Base-by-base conservation (phyloP, 257 asterid genomes). In the Linaria vulgaris region DNA sequence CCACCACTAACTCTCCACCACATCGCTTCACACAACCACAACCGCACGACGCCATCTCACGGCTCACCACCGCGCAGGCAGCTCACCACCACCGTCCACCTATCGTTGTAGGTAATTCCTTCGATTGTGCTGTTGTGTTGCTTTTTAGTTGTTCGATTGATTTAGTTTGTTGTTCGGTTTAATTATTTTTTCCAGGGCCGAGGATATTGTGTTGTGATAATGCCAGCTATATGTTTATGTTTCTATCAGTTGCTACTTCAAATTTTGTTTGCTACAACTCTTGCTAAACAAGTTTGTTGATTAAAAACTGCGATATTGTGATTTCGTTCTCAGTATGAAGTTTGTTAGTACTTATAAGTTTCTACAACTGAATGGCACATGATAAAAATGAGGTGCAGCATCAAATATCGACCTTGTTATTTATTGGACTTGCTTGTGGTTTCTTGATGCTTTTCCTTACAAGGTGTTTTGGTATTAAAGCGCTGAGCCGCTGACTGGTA, bases 221-320 rank as follows among this genome's bases (percentile, higher is more conserved):
- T 69, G 77, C 91, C 7, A 80, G 97, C 72, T 92, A 89, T 59
- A 82, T 75, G 69, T 92, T 92, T 70, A 92, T 92, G 98, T 92
- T 92, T 79, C 98, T 92, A 22, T 87, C 97, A 8, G 85, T 89
- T 73, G 97, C 96, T 68, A 92, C 97, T 65, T 92, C 98, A 48
- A 92, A 92, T n/a, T 85, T 74, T 89, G 81, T 96, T 92, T 59
- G 99, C 99, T 60, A 89, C 94, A 47, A 66, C 96, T 70, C 91
- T 92, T 71, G 94, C 96, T 82, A 87, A 69, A 70, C 69, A 64
- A 96, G 96, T 92, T 60, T 58, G 83, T 74, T 25, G n/a, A n/a
- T 34, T 52, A 21, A 25, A 21, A 44, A n/a, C 19, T 59, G 20
- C 56, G 51, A 38, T 15, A 49, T 11, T 17, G 39, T 3, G 20